Evolutionary conservation across 2,329 filamentous ascomycete genomes (phyloP), one percentile per base, ranked within the genome.

Genomic region (Alternaria novae-zelandiae): DNA sequence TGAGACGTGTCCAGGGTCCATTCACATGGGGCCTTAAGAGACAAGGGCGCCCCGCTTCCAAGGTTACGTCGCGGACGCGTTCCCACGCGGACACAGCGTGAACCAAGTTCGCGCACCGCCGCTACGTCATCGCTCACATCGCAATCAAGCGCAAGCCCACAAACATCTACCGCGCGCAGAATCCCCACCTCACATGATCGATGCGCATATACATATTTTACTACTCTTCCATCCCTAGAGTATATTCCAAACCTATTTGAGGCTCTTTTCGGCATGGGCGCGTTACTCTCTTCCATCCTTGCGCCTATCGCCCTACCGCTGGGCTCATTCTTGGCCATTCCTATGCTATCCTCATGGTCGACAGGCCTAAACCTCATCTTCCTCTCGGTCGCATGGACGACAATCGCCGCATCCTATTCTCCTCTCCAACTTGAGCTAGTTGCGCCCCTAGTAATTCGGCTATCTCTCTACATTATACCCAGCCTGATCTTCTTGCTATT

Each of bases 321-420:
- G 17, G 76, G 83, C n/a, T 82, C 91, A 23, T 83, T 94, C 53
- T 83, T 94, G 61, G 92, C 91, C 2, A 84, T 95, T 41, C 91
- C 91, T 2, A 86, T 93, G 67, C 81, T 92, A 44, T 91, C 90
- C 26, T 91, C 91, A 7, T 94, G 91, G 83, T 90, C 84, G 45
- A 95, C 93, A 2, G 94, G 90, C 1, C 84, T 97, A 67, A 97
- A 96, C 78, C 82, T 97, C 23, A 83, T 96, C 66, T 94, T 97
- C 83, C 96, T 97, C 80, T 95, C 94, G 79, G 87, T 97, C 82
- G 95, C 92, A 70, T 97, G 94, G 94, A 89, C 89, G 6, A 95
- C 92, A 0, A 86, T 97, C 30, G 88, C 96, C 43, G 83, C 95
- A 4, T 91, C 91, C 7, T 91, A 96, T 72, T 85, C 90, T 1